Evolutionary conservation across 805 yeast species (phyloP).

Genomic region (Yarrowia hollandica): DNA sequence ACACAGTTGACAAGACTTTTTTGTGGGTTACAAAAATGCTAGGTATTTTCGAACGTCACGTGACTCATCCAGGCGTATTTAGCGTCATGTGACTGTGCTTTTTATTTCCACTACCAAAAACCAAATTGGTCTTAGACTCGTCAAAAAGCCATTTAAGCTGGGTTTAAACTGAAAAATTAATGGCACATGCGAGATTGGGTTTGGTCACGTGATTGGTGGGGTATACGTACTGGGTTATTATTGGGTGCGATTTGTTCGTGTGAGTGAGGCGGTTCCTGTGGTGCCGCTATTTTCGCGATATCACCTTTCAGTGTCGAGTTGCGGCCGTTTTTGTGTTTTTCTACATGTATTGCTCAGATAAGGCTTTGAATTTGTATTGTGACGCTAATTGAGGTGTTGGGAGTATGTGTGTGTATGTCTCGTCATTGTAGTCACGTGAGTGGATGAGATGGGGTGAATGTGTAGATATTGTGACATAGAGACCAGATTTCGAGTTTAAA

Average conservation of each 20-base stretch:
- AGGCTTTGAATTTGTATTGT: background rate
- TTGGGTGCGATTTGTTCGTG: background rate
- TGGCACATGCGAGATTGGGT: slow-evolving; percentile 21
- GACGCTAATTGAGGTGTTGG: background rate
- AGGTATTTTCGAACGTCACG: background rate
- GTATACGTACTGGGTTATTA: background rate
- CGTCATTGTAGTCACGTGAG: too few species aligned
- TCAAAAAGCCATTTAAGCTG: background rate
- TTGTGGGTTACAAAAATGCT: too few species aligned
- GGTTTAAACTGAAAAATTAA: slow-evolving; percentile 14
- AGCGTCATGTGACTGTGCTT: background rate
- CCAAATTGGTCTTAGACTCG: slow-evolving; percentile 1
- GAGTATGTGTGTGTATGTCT: background rate
- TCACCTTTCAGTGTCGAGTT: background rate
- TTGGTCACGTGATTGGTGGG: background rate
- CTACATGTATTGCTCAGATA: background rate
- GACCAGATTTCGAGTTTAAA: too few species aligned
- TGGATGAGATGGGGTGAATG: background rate
- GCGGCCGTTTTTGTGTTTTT: background rate
- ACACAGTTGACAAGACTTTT: too few species aligned
- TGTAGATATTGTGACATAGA: too few species aligned
- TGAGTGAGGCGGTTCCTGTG: background rate
- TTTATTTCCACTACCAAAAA: background rate
- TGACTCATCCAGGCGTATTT: too few species aligned
- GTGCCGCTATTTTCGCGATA: background rate